phyloP scores from a whole-genome alignment of 1,284 basidiomycete genomes.

The Ceratobasidium sp. region DNA sequence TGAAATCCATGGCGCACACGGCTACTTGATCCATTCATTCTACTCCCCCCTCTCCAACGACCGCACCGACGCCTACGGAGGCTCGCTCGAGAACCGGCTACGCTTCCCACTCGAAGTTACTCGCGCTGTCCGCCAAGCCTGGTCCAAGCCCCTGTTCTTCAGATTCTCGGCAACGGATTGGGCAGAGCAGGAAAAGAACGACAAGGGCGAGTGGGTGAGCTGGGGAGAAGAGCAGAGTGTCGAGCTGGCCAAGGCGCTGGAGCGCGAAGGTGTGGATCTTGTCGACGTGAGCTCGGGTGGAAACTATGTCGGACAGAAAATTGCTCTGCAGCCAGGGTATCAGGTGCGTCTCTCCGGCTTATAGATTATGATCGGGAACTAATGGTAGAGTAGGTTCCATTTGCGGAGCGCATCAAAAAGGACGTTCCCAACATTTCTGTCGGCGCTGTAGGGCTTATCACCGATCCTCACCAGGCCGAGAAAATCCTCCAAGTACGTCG shows the following conservation, averaged over 20 bases:
- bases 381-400: conserved; percentile 59
- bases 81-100: conserved; percentile 72
- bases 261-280: conserved; percentile 71
- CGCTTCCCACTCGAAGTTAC: conserved; percentile 69
- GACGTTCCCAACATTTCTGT: conserved; percentile 62
- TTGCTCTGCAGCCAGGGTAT: conserved; percentile 19
- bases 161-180: conserved; percentile 79
- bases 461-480: conserved; percentile 68
- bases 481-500: conserved; percentile 62
- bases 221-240: conserved; percentile 83
- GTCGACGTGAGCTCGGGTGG: conserved; percentile 75
- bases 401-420: conserved; percentile 72
- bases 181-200: conserved; percentile 69
- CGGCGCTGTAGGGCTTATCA: conserved; percentile 78
- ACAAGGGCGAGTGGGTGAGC: conserved; percentile 63
- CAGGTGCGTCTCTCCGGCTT: conserved; percentile 6
- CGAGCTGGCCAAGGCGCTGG: conserved; percentile 61
- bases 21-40: conserved; percentile 69
- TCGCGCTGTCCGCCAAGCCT: conserved; percentile 60
- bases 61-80: conserved; percentile 76
- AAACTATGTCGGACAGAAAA: conserved; percentile 59
- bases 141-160: conserved; percentile 75
- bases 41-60: conserved; percentile 73
- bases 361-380: background rate
- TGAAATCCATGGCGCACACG: conserved; percentile 78